phyloP scores from a whole-genome alignment of 805 yeast genomes.

The Yarrowia osloensis region DNA sequence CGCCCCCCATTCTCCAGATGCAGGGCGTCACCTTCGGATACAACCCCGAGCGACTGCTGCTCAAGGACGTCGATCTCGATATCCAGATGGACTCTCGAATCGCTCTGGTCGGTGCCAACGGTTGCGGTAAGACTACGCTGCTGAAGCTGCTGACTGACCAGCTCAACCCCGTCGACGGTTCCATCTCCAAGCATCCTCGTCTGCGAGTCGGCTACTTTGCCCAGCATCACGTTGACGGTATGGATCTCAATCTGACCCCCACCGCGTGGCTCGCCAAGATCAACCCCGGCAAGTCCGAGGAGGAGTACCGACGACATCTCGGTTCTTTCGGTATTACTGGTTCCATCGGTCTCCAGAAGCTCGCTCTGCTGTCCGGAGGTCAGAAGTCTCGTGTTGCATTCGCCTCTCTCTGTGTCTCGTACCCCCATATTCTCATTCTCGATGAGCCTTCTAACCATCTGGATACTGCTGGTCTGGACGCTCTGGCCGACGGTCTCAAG shows the following conservation, averaged over 20 bases:
- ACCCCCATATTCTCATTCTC: slow-evolving; percentile 87
- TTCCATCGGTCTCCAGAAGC: slow-evolving; percentile 85
- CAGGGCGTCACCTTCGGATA: slow-evolving; percentile 88
- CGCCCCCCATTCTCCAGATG: slow-evolving; percentile 91
- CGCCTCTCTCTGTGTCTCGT: slow-evolving; percentile 86
- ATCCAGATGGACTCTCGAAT: slow-evolving; percentile 93
- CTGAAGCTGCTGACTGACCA: slow-evolving; percentile 82
- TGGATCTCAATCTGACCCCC: slow-evolving; percentile 84
- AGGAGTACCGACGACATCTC: slow-evolving; percentile 93
- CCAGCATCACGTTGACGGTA: slow-evolving; percentile 97
- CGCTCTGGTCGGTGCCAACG: slow-evolving; percentile 98
- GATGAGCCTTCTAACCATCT: slow-evolving; percentile 99
- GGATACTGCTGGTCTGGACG: slow-evolving; percentile 98
- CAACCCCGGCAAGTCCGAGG: slow-evolving; percentile 92
- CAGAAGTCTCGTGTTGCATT: slow-evolving; percentile 98
- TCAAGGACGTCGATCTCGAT: slow-evolving; percentile 80
- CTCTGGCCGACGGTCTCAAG: slow-evolving; percentile 83
- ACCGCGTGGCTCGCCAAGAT: slow-evolving; percentile 91
- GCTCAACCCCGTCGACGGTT: slow-evolving; percentile 73
- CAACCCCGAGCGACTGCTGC: slow-evolving; percentile 59
- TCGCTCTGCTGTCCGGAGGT: slow-evolving; percentile 92
- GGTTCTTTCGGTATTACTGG: slow-evolving; percentile 98
- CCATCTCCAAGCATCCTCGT: slow-evolving; percentile 76
- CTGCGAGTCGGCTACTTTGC: slow-evolving; percentile 95
- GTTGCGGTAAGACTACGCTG: slow-evolving; percentile 97